These are phyloP conservation scores for Nannochloropsis salina DNA, from an alignment of 108 stramenopile genomes.

Conservation along the genomic window DNA sequence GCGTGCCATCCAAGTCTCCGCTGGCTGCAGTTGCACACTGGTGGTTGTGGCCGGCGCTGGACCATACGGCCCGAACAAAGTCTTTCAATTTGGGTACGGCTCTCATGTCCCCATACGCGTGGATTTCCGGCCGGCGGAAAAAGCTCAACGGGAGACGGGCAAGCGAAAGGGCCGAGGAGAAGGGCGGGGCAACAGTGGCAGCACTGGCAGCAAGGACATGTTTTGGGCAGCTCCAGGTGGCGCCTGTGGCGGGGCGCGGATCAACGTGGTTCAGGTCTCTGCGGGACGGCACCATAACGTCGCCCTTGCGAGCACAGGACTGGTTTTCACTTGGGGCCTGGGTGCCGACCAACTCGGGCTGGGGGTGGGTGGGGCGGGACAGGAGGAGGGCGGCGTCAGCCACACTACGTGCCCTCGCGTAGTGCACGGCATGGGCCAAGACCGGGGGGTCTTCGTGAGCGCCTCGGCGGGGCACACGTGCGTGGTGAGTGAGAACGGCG, in stretches of 20 bases:
- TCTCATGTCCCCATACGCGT: conserved; percentile 42
- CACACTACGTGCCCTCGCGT: background rate
- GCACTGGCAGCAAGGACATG: background rate
- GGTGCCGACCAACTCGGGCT: conserved; percentile 17
- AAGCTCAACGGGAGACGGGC: background rate
- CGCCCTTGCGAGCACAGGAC: background rate
- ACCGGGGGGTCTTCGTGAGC: conserved; percentile 27
- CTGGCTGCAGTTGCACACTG: conserved; percentile 33
- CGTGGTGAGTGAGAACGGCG: conserved; percentile 45
- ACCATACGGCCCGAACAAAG: conserved; percentile 32
- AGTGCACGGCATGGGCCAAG: background rate
- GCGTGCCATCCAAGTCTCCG: conserved; percentile 26
- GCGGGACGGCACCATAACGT: conserved; percentile 20
- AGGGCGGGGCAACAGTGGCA: background rate
- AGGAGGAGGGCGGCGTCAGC: background rate
- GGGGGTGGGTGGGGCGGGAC: background rate
- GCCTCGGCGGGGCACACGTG: conserved; percentile 48
- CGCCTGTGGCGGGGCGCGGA: background rate
- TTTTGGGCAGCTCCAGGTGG: background rate
- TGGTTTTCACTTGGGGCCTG: conserved; percentile 21
- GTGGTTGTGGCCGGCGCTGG: conserved; percentile 35
- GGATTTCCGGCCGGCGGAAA: conserved; percentile 25
- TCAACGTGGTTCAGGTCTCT: background rate
- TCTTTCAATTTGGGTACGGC: conserved; percentile 47
- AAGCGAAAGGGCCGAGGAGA: background rate